Evolutionary conservation across 371 early-diverging fungal species (phyloP), one percentile per base, ranked within the genome.

Genomic region (Mucor plumbeus): DNA sequence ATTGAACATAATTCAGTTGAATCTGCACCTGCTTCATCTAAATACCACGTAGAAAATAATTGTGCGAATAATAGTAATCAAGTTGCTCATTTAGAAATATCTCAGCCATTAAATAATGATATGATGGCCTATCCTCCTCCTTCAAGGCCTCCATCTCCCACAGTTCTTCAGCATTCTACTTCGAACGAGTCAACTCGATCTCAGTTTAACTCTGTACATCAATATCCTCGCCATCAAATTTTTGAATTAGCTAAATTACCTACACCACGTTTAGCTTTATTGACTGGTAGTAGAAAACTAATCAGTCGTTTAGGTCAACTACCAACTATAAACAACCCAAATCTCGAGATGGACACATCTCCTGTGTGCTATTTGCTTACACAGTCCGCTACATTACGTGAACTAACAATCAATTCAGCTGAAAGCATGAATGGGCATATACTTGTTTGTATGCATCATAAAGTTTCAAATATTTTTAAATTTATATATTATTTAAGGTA

Each of bases 281-380:
- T 76, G 7, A 76, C 73, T 13, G 70, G 76, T 6, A 76, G 57
- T 17, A 21, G 76, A 19, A 67, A 67, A 21, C 55, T 74, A 17
- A 61, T 74, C 11, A 67, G 65, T 44, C 67, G 70, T 3, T 26
- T 74, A 4, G 70, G 70, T 5, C 56, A 64, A 17, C 1, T 63
- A 21, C n/a, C 61, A 5, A 4, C 19, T 13, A 61, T 76, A 7
- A 69, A 71, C 0, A 61, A 68, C 4, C 59, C 74, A 1, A 77
- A 82, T 35, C 57, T 68, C 4, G 71, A 64, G 31, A 65, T 69
- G 31, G 69, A 65, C 14, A 21, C 17, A 14, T 63, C 77, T 1
- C 87, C 87, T 0, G 50, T 81, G 0, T 87, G 85, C 43, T 86
- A 85, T 56, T 61, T 87, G 36, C 43, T 87, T 34, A 69, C 79